Evolutionary conservation across 495 filamentous ascomycete genomes (phyloP).

Genomic region (Xylaria curta): DNA sequence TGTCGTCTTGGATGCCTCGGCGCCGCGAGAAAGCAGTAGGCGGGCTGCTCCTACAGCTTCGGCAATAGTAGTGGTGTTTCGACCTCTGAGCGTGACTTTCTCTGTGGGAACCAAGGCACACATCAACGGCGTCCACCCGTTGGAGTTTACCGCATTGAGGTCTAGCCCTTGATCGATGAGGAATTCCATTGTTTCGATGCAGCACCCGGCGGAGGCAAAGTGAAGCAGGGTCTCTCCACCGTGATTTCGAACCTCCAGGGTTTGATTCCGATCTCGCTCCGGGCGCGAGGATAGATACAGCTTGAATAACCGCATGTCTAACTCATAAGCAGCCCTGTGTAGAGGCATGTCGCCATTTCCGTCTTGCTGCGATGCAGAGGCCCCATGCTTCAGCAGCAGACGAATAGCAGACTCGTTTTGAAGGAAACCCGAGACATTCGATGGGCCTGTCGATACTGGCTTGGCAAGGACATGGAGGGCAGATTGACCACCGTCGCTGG

Average conservation of each 20-base stretch:
- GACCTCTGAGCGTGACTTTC: too few relatives aligned
- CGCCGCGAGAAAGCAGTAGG: conserved; percentile 29
- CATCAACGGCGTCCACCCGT: conserved; percentile 37
- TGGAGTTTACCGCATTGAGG: conserved; percentile 28
- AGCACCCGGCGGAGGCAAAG: conserved; percentile 31
- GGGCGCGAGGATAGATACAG: conserved; percentile 25
- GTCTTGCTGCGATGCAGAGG: conserved; percentile 22
- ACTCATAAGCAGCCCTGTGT: conserved; percentile 19
- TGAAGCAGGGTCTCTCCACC: conserved; percentile 32
- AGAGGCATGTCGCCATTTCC: conserved; percentile 25
- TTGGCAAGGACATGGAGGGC: too few relatives aligned
- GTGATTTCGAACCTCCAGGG: conserved; percentile 12
- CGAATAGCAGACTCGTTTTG: too few relatives aligned
- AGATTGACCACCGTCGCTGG: too few relatives aligned
- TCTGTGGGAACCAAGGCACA: conserved; percentile 32
- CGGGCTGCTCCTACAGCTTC: background rate
- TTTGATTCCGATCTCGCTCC: background rate
- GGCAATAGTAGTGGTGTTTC: too few relatives aligned
- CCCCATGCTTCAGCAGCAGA: conserved; percentile 24
- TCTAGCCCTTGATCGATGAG: conserved; percentile 29
- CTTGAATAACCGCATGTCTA: conserved; percentile 20
- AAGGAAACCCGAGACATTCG: too few relatives aligned
- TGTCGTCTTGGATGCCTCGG: conserved; percentile 21
- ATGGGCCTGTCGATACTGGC: too few relatives aligned
- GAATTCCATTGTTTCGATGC: conserved; percentile 29